Conservation (phyloP, 2,329 filamentous ascomycete species). For the Falciphora oryzae region DNA sequence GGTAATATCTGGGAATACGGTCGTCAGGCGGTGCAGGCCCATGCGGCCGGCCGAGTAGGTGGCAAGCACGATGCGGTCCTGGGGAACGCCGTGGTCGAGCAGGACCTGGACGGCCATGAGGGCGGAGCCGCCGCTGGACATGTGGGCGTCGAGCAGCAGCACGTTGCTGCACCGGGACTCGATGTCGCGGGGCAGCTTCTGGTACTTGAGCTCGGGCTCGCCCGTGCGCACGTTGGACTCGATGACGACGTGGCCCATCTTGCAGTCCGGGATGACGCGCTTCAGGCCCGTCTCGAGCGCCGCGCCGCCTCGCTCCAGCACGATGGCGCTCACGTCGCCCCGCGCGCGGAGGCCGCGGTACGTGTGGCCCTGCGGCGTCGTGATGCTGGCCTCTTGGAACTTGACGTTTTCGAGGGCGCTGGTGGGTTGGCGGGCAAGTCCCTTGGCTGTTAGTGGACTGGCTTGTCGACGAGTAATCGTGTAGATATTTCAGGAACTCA, state of each 20-base stretch:
- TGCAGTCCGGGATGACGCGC: constrained; percentile 87
- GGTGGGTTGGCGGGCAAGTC: constrained; percentile 4
- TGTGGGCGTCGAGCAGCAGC: constrained; percentile 84
- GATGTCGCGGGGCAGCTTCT: constrained; percentile 72
- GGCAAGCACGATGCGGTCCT: constrained; percentile 83
- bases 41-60: constrained; percentile 85
- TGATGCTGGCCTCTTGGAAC: constrained; percentile 58
- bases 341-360: constrained; percentile 68
- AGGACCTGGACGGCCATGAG: constrained; percentile 97
- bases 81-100: constrained; percentile 83
- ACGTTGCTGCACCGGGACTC: constrained; percentile 66
- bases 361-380: constrained; percentile 62
- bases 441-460: neutral
- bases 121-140: constrained; percentile 79
- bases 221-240: constrained; percentile 81
- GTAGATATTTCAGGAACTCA: constrained; percentile 28
- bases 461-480: too few species aligned
- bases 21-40: constrained; percentile 77
- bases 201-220: constrained; percentile 89
- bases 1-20: constrained; percentile 81
- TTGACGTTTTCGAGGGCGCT: constrained; percentile 73
- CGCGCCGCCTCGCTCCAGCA: constrained; percentile 82
- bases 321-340: constrained; percentile 77
- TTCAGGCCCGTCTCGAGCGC: constrained; percentile 83
- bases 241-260: constrained; percentile 82